These are phyloP conservation scores for Elaphomyces granulatus DNA, from an alignment of 495 filamentous ascomycete genomes.

Conservation along the genomic window DNA sequence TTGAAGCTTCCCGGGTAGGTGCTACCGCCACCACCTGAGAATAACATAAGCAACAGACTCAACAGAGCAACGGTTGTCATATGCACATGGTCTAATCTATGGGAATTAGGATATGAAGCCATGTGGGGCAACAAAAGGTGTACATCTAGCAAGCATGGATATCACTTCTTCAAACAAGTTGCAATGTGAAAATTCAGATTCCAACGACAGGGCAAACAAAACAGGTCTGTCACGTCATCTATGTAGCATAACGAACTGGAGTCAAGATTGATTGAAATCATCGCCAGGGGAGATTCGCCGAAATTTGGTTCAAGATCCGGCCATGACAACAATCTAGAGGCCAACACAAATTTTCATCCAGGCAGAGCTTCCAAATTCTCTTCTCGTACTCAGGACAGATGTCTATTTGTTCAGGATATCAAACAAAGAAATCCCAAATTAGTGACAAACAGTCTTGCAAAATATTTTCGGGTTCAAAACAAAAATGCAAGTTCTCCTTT, in stretches of 20 bases:
- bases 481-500: slow-evolving; percentile 59
- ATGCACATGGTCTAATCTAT: no score
- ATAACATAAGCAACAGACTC: no score
- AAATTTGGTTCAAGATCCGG: slow-evolving; percentile 19
- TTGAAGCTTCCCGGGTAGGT: no score
- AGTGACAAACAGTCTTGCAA: slow-evolving; percentile 60
- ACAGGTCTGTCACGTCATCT: slow-evolving; percentile 21
- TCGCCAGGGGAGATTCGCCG: slow-evolving; percentile 31
- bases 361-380: slow-evolving; percentile 29
- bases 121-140: no score
- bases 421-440: slow-evolving; percentile 43
- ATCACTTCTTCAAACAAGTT: background rate
- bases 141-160: background rate
- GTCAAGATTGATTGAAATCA: slow-evolving; percentile 59
- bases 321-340: slow-evolving; percentile 29
- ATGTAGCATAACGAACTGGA: slow-evolving; percentile 51
- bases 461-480: slow-evolving; percentile 70
- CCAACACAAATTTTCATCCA: slow-evolving; percentile 12
- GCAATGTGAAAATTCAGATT: background rate
- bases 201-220: background rate
- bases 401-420: slow-evolving; percentile 47
- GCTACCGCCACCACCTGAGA: no score
- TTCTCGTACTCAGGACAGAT: slow-evolving; percentile 37
- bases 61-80: no score
- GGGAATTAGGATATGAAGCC: no score